A percentile compares a stretch with the other conserved stretches of the same genome.
phyloP scores from a whole-genome alignment of 768 basidiomycete species.

The Suillus brevipes region DNA sequence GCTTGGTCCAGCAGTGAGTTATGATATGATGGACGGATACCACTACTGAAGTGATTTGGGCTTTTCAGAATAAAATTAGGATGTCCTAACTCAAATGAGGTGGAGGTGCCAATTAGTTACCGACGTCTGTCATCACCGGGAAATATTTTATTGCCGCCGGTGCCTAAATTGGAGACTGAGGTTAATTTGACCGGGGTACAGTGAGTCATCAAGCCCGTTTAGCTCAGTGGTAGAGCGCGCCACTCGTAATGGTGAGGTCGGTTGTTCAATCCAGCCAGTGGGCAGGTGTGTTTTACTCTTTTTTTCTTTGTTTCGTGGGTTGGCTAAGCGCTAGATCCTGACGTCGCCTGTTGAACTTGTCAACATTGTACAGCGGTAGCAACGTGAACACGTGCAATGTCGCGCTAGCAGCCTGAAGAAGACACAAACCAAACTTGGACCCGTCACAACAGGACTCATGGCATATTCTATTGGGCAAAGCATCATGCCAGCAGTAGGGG shows the following conservation, averaged over 20 bases:
- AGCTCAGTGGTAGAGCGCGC: slow-evolving; percentile 64
- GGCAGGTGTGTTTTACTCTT: slow-evolving; percentile 18
- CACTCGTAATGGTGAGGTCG: slow-evolving; percentile 52
- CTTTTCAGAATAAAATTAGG: neutral
- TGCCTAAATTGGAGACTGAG: neutral
- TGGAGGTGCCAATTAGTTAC: neutral
- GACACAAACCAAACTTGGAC: neutral
- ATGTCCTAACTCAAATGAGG: neutral
- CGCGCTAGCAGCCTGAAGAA: neutral
- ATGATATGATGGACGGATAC: neutral
- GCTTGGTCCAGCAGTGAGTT: neutral
- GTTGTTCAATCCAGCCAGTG: slow-evolving; percentile 42
- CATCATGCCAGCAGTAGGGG: no score
- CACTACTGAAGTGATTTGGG: neutral
- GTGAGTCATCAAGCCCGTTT: slow-evolving; percentile 37
- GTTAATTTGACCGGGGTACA: accelerated
- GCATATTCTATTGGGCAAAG: no score
- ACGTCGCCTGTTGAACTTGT: neutral
- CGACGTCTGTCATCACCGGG: no score
- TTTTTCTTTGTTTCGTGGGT: no score
- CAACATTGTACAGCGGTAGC: neutral
- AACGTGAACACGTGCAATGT: neutral
- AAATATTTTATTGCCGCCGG: no score
- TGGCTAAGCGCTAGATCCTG: no score
- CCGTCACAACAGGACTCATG: neutral